These are phyloP conservation scores for Pulveroboletus sp. DNA, from an alignment of 1,284 basidiomycete species.

Conservation along the genomic window DNA sequence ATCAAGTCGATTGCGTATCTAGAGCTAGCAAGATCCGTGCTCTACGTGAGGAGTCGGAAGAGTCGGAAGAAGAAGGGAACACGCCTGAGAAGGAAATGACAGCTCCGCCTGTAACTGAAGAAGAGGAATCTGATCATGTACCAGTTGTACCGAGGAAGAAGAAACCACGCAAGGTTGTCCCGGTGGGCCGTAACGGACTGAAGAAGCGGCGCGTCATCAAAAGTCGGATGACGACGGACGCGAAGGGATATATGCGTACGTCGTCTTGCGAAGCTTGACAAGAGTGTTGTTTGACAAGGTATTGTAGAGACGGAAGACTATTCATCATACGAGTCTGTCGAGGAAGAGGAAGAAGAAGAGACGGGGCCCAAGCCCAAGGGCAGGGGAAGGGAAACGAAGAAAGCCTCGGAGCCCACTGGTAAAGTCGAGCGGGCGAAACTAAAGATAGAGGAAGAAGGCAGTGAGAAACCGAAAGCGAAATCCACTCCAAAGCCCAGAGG, in stretches of 20 bases:
- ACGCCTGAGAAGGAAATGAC: conserved; percentile 16
- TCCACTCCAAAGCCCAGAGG: conserved; percentile 18
- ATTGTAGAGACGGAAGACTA: conserved; percentile 70
- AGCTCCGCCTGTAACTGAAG: conserved; percentile 29
- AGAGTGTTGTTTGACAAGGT: neutral
- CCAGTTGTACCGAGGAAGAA: conserved; percentile 48
- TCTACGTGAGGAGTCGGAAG: conserved; percentile 26
- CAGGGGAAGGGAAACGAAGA: conserved; percentile 32
- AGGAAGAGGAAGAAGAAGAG: conserved; percentile 49
- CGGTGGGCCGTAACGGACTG: conserved; percentile 69
- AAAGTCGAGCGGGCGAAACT: conserved; percentile 28
- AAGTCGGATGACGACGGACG: conserved; percentile 54
- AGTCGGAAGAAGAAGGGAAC: conserved; percentile 24
- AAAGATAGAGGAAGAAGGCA: conserved; percentile 17
- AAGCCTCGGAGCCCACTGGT: conserved; percentile 27
- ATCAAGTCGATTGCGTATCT: conserved; percentile 48
- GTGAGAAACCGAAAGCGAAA: conserved; percentile 22
- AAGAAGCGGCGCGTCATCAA: conserved; percentile 69
- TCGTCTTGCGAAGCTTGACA: neutral
- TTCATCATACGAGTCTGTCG: conserved; percentile 76
- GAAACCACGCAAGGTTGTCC: conserved; percentile 61
- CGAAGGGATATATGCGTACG: conserved; percentile 72
- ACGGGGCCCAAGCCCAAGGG: conserved; percentile 35
- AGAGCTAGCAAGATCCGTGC: conserved; percentile 15
- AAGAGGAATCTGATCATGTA: conserved; percentile 34